Evolutionary conservation across 1,139 yeast genomes (phyloP).

Genomic region (Sugiyamaella sp.): DNA sequence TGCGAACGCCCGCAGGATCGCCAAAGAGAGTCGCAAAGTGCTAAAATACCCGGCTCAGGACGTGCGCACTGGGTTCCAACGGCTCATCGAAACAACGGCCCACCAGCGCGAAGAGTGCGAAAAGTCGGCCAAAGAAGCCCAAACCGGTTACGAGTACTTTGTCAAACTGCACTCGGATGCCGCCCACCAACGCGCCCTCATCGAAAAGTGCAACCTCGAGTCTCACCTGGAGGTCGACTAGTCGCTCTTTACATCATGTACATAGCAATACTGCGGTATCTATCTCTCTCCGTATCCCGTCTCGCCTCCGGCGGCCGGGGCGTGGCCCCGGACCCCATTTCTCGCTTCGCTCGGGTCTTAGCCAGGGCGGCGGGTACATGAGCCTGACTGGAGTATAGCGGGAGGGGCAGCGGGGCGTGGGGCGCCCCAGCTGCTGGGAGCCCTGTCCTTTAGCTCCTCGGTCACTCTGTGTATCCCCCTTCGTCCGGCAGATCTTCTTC

Average conservation of each 20-base stretch:
- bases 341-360: conserved; percentile 3
- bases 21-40: conserved; percentile 82
- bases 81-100: conserved; percentile 63
- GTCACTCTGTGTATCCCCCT: neutral
- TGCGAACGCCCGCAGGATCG: conserved; percentile 71
- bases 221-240: conserved; percentile 20
- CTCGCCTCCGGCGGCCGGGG: conserved; percentile 9
- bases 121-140: conserved; percentile 49
- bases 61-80: conserved; percentile 75
- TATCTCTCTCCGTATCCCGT: neutral
- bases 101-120: conserved; percentile 62
- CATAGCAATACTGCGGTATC: conserved; percentile 5
- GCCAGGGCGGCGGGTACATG: too few relatives aligned
- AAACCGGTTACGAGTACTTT: conserved; percentile 63
- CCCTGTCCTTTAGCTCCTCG: neutral
- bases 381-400: neutral
- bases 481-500: neutral
- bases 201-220: conserved; percentile 33
- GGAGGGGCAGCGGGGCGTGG: neutral
- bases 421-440: conserved; percentile 2
- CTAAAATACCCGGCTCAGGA: conserved; percentile 82
- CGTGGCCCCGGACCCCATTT: neutral
- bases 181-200: conserved; percentile 32
- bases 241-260: conserved; percentile 15
- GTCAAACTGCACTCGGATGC: conserved; percentile 50